Evolutionary conservation across 495 filamentous ascomycete genomes (phyloP).

Genomic region (Terfezia boudieri): DNA sequence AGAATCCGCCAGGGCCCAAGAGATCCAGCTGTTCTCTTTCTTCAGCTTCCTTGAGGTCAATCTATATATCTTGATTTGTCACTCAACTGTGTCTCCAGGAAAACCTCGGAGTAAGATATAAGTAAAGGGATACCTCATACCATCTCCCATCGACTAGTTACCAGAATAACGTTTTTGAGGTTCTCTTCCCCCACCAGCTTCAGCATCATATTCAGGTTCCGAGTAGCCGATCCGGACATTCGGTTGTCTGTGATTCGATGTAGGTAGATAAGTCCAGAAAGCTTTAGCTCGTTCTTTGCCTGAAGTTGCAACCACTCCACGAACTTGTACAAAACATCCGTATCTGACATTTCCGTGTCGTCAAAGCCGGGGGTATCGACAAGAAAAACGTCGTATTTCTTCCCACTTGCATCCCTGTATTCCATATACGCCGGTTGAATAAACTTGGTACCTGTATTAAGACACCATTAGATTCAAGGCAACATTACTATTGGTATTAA

Average conservation of each 20-base stretch:
- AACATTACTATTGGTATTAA: no score
- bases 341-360: slow-evolving; percentile 18
- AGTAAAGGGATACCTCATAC: not conserved
- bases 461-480: no score
- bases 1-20: no score
- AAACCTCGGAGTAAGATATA: no score
- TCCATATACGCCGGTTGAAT: no score
- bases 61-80: no score
- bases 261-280: slow-evolving; percentile 17
- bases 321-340: slow-evolving; percentile 11
- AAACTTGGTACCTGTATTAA: no score
- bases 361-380: slow-evolving; percentile 22
- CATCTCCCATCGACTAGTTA: slow-evolving; percentile 6
- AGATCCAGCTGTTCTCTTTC: no score
- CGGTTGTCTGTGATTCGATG: slow-evolving; percentile 16
- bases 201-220: slow-evolving; percentile 8
- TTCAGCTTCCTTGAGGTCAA: no score
- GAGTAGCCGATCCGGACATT: slow-evolving; percentile 8
- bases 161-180: slow-evolving; percentile 7
- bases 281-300: slow-evolving; percentile 1
- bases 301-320: slow-evolving; percentile 1
- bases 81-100: no score
- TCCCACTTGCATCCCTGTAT: no score
- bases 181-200: slow-evolving; percentile 6
- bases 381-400: not conserved